Evolutionary conservation across 1,284 basidiomycete species (phyloP).

Genomic region (Malassezia sp.): DNA sequence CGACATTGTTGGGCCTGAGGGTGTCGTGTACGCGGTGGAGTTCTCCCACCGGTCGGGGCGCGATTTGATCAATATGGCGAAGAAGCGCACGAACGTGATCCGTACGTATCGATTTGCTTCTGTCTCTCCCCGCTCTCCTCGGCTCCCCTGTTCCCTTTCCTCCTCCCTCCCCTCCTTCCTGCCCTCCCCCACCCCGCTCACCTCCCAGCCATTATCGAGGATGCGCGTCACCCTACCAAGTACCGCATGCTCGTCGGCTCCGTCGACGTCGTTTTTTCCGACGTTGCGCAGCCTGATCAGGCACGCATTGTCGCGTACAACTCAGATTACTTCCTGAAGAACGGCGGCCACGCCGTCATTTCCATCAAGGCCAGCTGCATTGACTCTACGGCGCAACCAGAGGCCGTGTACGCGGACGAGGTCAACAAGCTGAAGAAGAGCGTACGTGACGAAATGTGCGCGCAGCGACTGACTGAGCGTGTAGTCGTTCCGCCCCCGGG

Average conservation of each 20-base stretch:
- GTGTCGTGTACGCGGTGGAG: conserved; percentile 94
- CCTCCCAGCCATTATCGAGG: conserved; percentile 95
- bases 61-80: conserved; percentile 98
- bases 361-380: conserved; percentile 99
- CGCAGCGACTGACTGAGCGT: background rate
- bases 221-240: conserved; percentile 68
- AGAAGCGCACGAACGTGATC: conserved; percentile 98
- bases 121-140: too few relatives aligned
- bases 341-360: conserved; percentile 81
- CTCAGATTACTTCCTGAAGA: conserved; percentile 91
- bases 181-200: conserved; percentile 50
- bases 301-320: conserved; percentile 70
- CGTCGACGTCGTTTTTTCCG: conserved; percentile 59
- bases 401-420: conserved; percentile 79
- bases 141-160: too few relatives aligned
- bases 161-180: background rate
- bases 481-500: conserved; percentile 55
- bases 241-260: conserved; percentile 45
- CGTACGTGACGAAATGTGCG: conserved; percentile 14
- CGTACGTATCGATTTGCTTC: too few relatives aligned
- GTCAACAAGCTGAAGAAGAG: conserved; percentile 70
- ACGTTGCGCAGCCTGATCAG: conserved; percentile 97
- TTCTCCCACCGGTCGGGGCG: conserved; percentile 93
- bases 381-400: conserved; percentile 82
- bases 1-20: conserved; percentile 93